Percentiles rank a stretch among this genome's conserved stretches.
phyloP scores from a whole-genome alignment of 805 yeast species.

The Starmerella powellii region DNA sequence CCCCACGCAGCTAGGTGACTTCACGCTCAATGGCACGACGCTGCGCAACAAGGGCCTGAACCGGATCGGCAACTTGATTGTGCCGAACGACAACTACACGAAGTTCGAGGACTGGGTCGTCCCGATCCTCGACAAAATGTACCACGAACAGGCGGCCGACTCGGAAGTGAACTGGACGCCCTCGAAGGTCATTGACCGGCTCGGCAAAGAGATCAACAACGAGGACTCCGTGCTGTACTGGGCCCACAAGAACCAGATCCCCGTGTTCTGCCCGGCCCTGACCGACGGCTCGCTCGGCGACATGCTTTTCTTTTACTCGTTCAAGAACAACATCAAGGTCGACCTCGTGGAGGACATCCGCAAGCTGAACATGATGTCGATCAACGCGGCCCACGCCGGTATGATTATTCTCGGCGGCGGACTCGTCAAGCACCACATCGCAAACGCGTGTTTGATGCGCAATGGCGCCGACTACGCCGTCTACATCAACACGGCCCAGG shows the following conservation, averaged over 20 bases:
- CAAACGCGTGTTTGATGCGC: conserved; percentile 97
- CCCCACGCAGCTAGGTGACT: conserved; percentile 91
- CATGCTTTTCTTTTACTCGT: conserved; percentile 97
- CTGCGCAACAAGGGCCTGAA: conserved; percentile 93
- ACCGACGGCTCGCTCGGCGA: conserved; percentile 99
- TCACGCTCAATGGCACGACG: conserved; percentile 62
- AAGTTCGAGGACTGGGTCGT: conserved; percentile 98
- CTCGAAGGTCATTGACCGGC: conserved; percentile 75
- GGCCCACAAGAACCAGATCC: conserved; percentile 95
- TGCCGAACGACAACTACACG: conserved; percentile 96
- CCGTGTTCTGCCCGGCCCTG: conserved; percentile 92
- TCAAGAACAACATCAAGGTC: conserved; percentile 74
- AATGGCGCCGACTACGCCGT: conserved; percentile 99
- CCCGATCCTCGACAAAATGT: conserved; percentile 75
- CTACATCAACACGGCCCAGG: conserved; percentile 95
- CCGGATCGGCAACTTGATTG: conserved; percentile 91
- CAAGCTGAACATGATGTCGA: conserved; percentile 78
- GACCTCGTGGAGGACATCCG: conserved; percentile 94
- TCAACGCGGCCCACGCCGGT: conserved; percentile 90
- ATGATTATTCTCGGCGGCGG: conserved; percentile 97
- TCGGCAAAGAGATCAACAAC: conserved; percentile 91
- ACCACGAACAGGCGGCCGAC: conserved; percentile 61
- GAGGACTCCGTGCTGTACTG: conserved; percentile 90
- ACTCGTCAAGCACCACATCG: conserved; percentile 88
- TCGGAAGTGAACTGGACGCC: conserved; percentile 77